Conservation (phyloP, 257 asterid species). For the Gentiana macrophylla region DNA sequence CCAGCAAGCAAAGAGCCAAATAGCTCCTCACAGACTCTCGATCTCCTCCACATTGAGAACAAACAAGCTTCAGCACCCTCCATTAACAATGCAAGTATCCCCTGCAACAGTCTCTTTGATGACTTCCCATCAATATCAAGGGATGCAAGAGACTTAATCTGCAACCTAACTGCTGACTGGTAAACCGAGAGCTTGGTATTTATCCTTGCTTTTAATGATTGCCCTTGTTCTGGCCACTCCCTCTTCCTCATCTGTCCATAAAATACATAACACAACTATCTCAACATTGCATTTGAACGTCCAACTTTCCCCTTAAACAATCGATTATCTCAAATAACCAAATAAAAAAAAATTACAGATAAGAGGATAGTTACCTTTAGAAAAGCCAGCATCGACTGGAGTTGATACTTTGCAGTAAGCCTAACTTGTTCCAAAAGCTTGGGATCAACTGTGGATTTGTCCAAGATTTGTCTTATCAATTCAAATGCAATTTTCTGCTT, state of each 20-base stretch:
- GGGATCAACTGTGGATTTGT: conserved; percentile 48
- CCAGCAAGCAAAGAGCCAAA: conserved; percentile 83
- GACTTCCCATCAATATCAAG: conserved; percentile 81
- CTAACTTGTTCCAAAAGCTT: conserved; percentile 72
- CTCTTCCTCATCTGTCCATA: conserved; percentile 71
- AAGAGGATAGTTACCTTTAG: conserved; percentile 44
- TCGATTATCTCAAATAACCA: conserved; percentile 1
- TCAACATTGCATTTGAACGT: conserved; percentile 10
- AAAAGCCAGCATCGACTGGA: conserved; percentile 64
- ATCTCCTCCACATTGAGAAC: conserved; percentile 72
- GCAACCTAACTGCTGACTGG: conserved; percentile 77
- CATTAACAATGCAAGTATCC: conserved; percentile 71
- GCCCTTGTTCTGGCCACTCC: conserved; percentile 96
- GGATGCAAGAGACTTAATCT: conserved; percentile 61
- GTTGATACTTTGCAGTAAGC: conserved; percentile 58
- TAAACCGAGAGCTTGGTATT: conserved; percentile 71
- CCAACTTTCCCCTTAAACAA: conserved; percentile 5
- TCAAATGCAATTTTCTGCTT: conserved; percentile 64
- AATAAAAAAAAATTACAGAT: background rate
- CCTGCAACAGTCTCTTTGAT: conserved; percentile 83
- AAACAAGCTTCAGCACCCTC: conserved; percentile 89
- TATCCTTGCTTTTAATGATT: conserved; percentile 66
- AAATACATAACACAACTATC: conserved; percentile 15
- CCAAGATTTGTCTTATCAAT: conserved; percentile 54
- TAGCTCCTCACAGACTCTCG: conserved; percentile 93